These are phyloP conservation scores for Cicer bijugum DNA, from an alignment of 306 rosid species.

Conservation along the genomic window DNA sequence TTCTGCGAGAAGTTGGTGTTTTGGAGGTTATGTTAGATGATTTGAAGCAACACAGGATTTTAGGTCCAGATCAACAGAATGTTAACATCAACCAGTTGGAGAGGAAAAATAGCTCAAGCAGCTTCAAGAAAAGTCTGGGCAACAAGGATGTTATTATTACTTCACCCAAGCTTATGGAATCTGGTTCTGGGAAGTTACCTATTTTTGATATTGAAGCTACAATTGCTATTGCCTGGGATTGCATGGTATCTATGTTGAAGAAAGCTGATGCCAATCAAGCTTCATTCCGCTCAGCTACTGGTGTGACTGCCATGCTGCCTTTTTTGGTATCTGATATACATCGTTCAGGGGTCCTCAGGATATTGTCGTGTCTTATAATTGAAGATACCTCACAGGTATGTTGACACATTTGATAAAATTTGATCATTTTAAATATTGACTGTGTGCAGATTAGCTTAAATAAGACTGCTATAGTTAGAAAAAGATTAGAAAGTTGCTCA, in stretches of 20 bases:
- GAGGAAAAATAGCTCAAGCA: slow-evolving; percentile 68
- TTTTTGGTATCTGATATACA: slow-evolving; percentile 82
- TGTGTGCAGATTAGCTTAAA: slow-evolving; percentile 12
- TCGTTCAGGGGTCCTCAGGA: slow-evolving; percentile 89
- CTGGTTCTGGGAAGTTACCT: slow-evolving; percentile 85
- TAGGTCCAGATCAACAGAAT: slow-evolving; percentile 67
- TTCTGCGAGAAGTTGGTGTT: slow-evolving; percentile 98
- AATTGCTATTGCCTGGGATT: slow-evolving; percentile 90
- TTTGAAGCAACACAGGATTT: slow-evolving; percentile 80
- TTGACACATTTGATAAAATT: slow-evolving; percentile 32
- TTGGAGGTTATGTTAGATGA: slow-evolving; percentile 96
- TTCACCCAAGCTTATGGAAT: slow-evolving; percentile 75
- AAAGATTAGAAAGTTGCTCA: background rate
- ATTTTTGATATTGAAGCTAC: slow-evolving; percentile 85
- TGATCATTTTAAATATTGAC: slow-evolving; percentile 23
- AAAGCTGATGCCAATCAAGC: slow-evolving; percentile 90
- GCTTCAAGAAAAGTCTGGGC: slow-evolving; percentile 77
- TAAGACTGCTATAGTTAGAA: slow-evolving; percentile 25
- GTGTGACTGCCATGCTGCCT: slow-evolving; percentile 80
- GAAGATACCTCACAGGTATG: slow-evolving; percentile 91
- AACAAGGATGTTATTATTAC: slow-evolving; percentile 82
- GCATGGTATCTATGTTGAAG: slow-evolving; percentile 87
- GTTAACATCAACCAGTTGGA: slow-evolving; percentile 58
- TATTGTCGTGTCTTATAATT: slow-evolving; percentile 83
- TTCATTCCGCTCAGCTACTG: slow-evolving; percentile 83